These are phyloP conservation scores for Fusarium ramigenum DNA, from an alignment of 2,329 filamentous ascomycete species.

Conservation along the genomic window DNA sequence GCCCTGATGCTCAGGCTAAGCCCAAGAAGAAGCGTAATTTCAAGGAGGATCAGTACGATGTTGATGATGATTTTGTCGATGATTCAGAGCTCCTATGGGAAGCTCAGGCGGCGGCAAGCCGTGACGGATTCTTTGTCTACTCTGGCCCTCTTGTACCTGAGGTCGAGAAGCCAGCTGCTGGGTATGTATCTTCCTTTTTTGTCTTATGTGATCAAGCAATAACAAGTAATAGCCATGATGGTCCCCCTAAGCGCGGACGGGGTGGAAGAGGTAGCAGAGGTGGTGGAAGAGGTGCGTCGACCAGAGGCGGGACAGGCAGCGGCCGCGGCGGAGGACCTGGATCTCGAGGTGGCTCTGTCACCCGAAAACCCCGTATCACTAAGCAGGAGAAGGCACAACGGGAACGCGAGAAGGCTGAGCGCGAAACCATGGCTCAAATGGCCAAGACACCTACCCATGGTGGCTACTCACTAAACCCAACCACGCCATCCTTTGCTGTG, in stretches of 20 bases:
- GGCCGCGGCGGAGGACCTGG: conserved; percentile 67
- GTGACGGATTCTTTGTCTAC: conserved; percentile 98
- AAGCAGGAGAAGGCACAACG: conserved; percentile 85
- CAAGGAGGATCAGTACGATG: conserved; percentile 85
- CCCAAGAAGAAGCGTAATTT: conserved; percentile 83
- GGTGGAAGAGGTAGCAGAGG: conserved; percentile 61
- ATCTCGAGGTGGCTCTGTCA: conserved; percentile 78
- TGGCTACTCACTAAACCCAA: conserved; percentile 51
- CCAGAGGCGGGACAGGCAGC: conserved; percentile 59
- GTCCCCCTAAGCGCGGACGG: conserved; percentile 74
- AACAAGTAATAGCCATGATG: conserved; percentile 69
- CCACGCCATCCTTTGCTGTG: conserved; percentile 50
- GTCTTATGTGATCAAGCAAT: conserved; percentile 41
- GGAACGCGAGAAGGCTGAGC: conserved; percentile 82
- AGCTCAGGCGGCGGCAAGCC: conserved; percentile 90
- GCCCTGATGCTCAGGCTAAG: conserved; percentile 69
- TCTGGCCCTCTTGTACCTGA: conserved; percentile 90
- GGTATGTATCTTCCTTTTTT: conserved; percentile 53
- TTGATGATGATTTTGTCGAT: conserved; percentile 86
- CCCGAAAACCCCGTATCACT: conserved; percentile 84
- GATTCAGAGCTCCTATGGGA: conserved; percentile 97
- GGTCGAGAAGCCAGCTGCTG: conserved; percentile 74
- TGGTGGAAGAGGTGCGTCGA: conserved; percentile 69
- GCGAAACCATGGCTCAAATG: conserved; percentile 63
- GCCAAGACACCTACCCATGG: conserved; percentile 51